Evolutionary conservation across 257 asterid species (phyloP), one percentile per base, ranked within the genome.

Genomic region (Solanum paucissectum): DNA sequence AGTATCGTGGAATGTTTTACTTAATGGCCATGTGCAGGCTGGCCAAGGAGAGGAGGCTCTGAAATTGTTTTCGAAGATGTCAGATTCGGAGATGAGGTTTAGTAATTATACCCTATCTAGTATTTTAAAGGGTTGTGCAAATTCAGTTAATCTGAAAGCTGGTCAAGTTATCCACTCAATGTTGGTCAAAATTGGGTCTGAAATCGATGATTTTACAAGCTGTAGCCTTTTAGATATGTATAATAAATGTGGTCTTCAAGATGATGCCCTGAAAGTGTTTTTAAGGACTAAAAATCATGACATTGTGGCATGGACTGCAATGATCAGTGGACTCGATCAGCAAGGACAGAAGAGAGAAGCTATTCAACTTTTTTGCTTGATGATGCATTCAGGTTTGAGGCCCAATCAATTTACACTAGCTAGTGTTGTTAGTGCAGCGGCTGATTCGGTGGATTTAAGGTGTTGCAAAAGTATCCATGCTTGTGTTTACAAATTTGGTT

Each of bases 341-440:
- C 93, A 95, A 86, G 99, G 99, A 87, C 89, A 87, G 87, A 93
- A 91, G 74, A 93, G 87, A 89, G 95, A 94, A 89, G 98, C 99
- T 77, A 90, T 91, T 40, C 87, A 94, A 66, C 86, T 94, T 87
- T 96, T 95, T 89, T 85, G 46, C 90, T 88, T 69, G 90, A 95
- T 96, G 98, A 91, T 91, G 88, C 89, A 60, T 87, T 92, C 94
- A 18, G 96, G 94, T 87, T 64, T 91, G 89, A 90, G 88, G 85
- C 98, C 98, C 87, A 96, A 96, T 87, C 94, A 95, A 87, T 96
- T 92, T 90, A 93, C 98, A 42, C 92, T 96, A 42, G 91, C 99
- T 34, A 93, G 93, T 90, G 87, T 94, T 86, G 89, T 91, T 81
- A 94, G 95, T 87, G 92, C 95, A 81, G 95, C 98, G 71, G 58